Base-by-base conservation (phyloP, 192 early-diverging fungal genomes). In the Rhizophagus prolifer region DNA sequence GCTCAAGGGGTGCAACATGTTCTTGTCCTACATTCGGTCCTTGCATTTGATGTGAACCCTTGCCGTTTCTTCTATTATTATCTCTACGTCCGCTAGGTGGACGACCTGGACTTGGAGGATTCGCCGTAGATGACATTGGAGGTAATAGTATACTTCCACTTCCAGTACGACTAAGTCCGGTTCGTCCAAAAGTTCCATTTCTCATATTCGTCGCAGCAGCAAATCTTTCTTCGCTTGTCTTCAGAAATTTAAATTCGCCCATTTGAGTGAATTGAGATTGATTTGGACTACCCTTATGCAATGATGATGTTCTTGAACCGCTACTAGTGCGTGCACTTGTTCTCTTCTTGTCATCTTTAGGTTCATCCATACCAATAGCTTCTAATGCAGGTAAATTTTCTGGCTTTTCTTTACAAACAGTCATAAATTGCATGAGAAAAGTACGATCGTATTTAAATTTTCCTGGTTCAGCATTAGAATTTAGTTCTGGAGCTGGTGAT, bases 341-440 rank as follows among this genome's bases (percentile, higher is more conserved):
- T 41, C 65, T 4, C 23, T 76, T 77, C 60, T 80, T 81, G 41
- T 76, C 68, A 26, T 83, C 83, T 58, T 88, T 75, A 30, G 77
- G 23, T n/a, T 80, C 83, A 26, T 85, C 84, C 10, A 80, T 80
- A 47, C 82, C 86, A 78, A 89, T 76, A 54, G 81, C 82, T 34
- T 88, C 84, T 59, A 88, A 81, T 19, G 82, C 77, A 9, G 86
- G 84, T 14, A 89, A 77, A 30, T 89, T 85, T 6, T 85, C 76
- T 14, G 91, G 92, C 70, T 88, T 83, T 47, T 92, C 85, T 26
- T 80, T 85, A 82, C 90, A 91, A 58, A 92, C 80, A 7, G 77
- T 76, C 71, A 82, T 87, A 83, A 95, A 95, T 78, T 90, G 90
- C 85, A 93, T 86, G 79, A 97, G 85, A 82, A 97, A 97, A 72